A percentile compares a stretch with the other conserved stretches of the same genome.
Evolutionary conservation across 345 rosid genomes (phyloP).

Genomic region (Acer yangbiense): DNA sequence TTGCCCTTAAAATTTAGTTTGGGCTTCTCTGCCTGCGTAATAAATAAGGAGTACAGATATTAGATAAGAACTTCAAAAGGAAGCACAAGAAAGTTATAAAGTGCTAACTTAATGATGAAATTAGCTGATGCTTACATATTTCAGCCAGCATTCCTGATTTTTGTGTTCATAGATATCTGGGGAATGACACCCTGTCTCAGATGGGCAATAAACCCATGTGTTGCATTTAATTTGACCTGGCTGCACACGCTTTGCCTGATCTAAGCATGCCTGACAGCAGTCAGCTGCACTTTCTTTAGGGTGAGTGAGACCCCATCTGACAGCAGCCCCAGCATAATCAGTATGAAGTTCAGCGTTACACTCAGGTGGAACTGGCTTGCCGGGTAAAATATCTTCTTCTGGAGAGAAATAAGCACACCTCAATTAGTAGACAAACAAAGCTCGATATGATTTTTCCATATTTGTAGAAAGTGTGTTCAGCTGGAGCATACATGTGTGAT

Average conservation of each 20-base stretch:
- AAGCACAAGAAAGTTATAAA: conserved; percentile 11
- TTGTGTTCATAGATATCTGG: conserved; percentile 92
- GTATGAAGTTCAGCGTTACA: conserved; percentile 86
- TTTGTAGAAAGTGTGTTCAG: neutral
- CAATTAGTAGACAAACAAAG: neutral
- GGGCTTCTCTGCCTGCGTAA: conserved; percentile 83
- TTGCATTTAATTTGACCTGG: conserved; percentile 92
- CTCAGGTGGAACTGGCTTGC: conserved; percentile 78
- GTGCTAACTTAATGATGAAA: conserved; percentile 8
- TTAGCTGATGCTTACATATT: conserved; percentile 58
- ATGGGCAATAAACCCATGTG: conserved; percentile 97
- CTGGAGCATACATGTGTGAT: neutral
- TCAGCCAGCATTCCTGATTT: conserved; percentile 93
- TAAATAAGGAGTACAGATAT: conserved; percentile 15
- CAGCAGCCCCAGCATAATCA: conserved; percentile 89
- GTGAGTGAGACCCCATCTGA: conserved; percentile 96
- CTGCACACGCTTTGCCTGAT: conserved; percentile 75
- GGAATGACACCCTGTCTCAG: conserved; percentile 77
- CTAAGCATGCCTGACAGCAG: conserved; percentile 96
- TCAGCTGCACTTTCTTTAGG: conserved; percentile 98
- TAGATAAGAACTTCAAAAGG: conserved; percentile 8
- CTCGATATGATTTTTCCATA: neutral
- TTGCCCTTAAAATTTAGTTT: conserved; percentile 70
- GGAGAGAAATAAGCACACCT: conserved; percentile 22
- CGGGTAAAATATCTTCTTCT: conserved; percentile 84